Evolutionary conservation across 2,329 filamentous ascomycete species (phyloP).

Genomic region (Nothomitra cinnamomea): DNA sequence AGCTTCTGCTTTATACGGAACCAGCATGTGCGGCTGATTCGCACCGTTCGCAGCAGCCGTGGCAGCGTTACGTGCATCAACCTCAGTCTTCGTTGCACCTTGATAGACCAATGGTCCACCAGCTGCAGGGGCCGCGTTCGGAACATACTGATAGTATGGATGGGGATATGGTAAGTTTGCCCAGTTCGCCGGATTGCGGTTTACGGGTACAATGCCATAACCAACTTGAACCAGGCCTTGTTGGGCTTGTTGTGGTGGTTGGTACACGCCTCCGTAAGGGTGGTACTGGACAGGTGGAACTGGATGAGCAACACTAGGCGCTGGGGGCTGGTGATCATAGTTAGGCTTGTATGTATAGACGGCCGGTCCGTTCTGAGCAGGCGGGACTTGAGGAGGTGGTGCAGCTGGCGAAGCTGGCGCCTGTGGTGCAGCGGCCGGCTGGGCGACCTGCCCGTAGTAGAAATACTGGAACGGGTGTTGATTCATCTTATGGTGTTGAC

Average conservation of each 20-base stretch:
- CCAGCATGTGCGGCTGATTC: conserved; percentile 14
- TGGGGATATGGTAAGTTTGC: too few relatives aligned
- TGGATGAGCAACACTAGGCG: too few relatives aligned
- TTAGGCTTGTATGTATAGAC: not conserved
- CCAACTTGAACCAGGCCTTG: too few relatives aligned
- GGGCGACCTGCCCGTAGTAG: not conserved
- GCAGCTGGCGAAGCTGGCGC: not conserved
- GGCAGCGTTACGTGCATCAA: conserved; percentile 17
- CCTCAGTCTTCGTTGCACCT: conserved; percentile 14
- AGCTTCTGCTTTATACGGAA: conserved; percentile 17
- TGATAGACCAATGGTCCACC: conserved; percentile 7
- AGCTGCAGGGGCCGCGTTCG: not conserved
- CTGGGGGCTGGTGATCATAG: not conserved
- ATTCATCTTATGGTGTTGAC: too few relatives aligned
- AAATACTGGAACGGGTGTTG: too few relatives aligned
- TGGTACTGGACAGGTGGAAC: too few relatives aligned
- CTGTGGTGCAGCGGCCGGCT: not conserved
- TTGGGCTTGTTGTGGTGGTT: too few relatives aligned
- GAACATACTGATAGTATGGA: not conserved
- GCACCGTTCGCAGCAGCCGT: conserved; percentile 13
- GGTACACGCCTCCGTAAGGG: too few relatives aligned
- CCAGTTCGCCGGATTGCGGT: too few relatives aligned
- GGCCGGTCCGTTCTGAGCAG: not conserved
- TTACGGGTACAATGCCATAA: too few relatives aligned
- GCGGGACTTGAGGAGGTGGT: not conserved